Evolutionary conservation across 306 rosid genomes (phyloP), one percentile per base, ranked within the genome.

Genomic region (apple (Malus domestica)): DNA sequence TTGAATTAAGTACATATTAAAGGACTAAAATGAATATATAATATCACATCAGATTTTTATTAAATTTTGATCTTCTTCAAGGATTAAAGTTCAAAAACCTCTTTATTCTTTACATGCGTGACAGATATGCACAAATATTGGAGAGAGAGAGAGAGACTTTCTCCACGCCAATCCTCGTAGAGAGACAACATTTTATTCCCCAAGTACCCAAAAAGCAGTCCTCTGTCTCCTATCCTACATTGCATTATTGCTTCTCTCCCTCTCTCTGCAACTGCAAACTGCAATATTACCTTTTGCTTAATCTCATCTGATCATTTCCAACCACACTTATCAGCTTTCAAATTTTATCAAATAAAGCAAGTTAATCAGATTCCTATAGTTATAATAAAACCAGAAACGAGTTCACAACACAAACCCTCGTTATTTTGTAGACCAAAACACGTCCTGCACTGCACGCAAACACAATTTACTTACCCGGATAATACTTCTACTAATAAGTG

Each of bases 171-270:
- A 90, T 89, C 86, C 93, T 88, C 80, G 86, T 73, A 73, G 93
- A 89, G 91, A 82, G 90, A 89, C 96, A 84, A 81, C 89, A 85
- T 84, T 88, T 91, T 87, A 89, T 93, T 91, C 98, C 84, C 86
- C 87, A 88, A 89, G 97, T 90, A 88, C 95, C 89, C 93, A 86
- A 94, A 91, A 93, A 87, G 96, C 89, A 93, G 80, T 72, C 40
- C 83, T 82, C 85, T 90, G 93, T 93, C 98, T 89, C 88, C 93
- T 88, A 88, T 90, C 89, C 87, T 83, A 68, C 83, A 73, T 54
- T 72, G 88, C 87, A 89, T 91, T 87, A 88, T 89, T 88, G 51
- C 80, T 64, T 67, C 35, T 60, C 35, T 71, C 81, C 78, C 69
- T 75, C 80, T 55, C 80, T 5, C 23, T 68, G 81, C 68, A 66